These are phyloP conservation scores for Begonia peltatifolia DNA, from an alignment of 306 rosid species.

Conservation along the genomic window DNA sequence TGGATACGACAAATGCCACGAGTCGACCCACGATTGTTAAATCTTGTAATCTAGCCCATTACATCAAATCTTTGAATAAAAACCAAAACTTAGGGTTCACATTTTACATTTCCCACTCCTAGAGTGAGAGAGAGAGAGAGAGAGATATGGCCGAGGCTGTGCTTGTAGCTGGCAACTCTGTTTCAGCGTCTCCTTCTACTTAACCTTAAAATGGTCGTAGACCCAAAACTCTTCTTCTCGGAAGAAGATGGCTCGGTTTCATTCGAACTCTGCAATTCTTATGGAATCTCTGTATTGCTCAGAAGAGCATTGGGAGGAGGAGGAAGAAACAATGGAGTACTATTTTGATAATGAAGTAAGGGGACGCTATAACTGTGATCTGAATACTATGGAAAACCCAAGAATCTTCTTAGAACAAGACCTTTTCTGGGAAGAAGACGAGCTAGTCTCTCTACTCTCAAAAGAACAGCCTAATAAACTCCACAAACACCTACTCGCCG, in stretches of 20 bases:
- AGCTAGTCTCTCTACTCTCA: conserved; percentile 37
- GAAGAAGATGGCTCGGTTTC: conserved; percentile 28
- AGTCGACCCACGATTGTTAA: too few species aligned
- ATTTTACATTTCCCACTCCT: not conserved
- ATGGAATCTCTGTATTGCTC: conserved; percentile 62
- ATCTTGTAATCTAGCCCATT: too few species aligned
- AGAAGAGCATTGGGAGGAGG: conserved; percentile 48
- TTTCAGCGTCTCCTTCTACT: not conserved
- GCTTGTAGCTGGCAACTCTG: conserved; percentile 4
- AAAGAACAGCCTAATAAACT: conserved; percentile 35
- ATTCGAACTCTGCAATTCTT: conserved; percentile 16
- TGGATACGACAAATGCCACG: too few species aligned
- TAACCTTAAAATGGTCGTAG: conserved; percentile 19
- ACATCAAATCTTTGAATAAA: too few species aligned
- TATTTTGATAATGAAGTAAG: conserved; percentile 13
- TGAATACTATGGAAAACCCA: conserved; percentile 10
- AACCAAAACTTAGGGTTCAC: too few species aligned
- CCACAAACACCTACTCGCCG: conserved; percentile 3
- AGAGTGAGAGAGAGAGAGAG: conserved; percentile 4
- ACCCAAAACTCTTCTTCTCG: conserved; percentile 23
- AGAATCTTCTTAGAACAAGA: conserved; percentile 34
- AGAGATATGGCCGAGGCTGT: conserved; percentile 12
- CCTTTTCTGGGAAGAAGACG: conserved; percentile 61
- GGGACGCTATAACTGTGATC: conserved; percentile 8
- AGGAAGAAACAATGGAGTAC: conserved; percentile 8